These are phyloP conservation scores for Leishmania gerbilli DNA, from an alignment of 208 protist genomes.

Conservation along the genomic window DNA sequence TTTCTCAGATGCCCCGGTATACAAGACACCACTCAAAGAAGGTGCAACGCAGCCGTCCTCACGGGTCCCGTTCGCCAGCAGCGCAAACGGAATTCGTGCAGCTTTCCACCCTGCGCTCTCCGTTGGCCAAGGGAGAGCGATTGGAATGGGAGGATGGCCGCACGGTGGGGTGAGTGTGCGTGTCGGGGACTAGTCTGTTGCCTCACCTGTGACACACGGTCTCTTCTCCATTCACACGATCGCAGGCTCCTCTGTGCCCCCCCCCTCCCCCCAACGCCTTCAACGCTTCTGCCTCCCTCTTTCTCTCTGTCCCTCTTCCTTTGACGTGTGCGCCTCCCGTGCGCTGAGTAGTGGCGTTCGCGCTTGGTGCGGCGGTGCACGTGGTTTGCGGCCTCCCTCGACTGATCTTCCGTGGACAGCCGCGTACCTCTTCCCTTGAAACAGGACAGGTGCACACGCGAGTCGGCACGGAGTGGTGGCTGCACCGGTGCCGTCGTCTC, in stretches of 20 bases:
- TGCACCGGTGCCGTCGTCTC: neutral
- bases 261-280: neutral
- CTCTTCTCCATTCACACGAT: neutral
- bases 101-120: neutral
- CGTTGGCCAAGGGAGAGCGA: neutral
- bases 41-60: neutral
- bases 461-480: neutral
- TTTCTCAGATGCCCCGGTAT: neutral
- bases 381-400: neutral
- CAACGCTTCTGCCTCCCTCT: neutral
- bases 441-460: neutral
- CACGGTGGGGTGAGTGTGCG: neutral
- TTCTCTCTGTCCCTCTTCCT: neutral
- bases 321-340: neutral
- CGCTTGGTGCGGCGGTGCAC: neutral
- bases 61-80: neutral
- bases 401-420: neutral
- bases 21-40: neutral
- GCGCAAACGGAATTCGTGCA: neutral
- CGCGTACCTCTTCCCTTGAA: neutral
- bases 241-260: neutral
- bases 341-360: neutral
- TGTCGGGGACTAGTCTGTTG: neutral
- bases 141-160: neutral
- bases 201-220: neutral